These are phyloP conservation scores for Phyllosticta ampelicida DNA, from an alignment of 2,329 filamentous ascomycete genomes.

Conservation along the genomic window DNA sequence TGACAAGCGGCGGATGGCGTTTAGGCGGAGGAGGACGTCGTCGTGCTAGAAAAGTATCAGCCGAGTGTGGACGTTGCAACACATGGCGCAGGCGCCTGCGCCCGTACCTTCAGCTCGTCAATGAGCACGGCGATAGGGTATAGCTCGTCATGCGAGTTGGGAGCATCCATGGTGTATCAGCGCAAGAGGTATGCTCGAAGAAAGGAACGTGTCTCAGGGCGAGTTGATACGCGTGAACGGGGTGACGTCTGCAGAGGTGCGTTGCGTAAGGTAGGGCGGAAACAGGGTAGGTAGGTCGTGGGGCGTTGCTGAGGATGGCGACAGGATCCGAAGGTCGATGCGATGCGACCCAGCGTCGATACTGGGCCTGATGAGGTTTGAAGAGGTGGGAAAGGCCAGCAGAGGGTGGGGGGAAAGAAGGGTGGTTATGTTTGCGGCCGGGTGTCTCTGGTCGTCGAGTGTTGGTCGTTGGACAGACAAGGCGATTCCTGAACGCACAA, in stretches of 20 bases:
- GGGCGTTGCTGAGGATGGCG: slow-evolving; percentile 1
- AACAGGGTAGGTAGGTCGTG: not conserved
- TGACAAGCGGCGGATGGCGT: slow-evolving; percentile 95
- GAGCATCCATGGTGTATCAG: slow-evolving; percentile 61
- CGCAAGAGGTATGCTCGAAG: slow-evolving; percentile 22
- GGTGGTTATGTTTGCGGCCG: slow-evolving; percentile 11
- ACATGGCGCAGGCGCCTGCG: not conserved
- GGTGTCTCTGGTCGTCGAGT: slow-evolving; percentile 10
- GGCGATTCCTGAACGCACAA: slow-evolving; percentile 7
- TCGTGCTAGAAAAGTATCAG: slow-evolving; percentile 58
- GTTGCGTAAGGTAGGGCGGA: slow-evolving; percentile 9
- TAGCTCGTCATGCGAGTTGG: slow-evolving; percentile 92
- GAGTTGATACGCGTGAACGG: slow-evolving; percentile 4
- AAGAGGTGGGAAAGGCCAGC: not conserved
- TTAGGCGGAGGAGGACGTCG: slow-evolving; percentile 93
- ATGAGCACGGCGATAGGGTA: slow-evolving; percentile 99
- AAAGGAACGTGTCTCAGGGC: slow-evolving; percentile 3
- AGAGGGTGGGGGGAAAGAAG: slow-evolving; percentile 1
- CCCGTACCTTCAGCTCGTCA: slow-evolving; percentile 90
- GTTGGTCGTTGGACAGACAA: slow-evolving; percentile 11
- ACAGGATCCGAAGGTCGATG: slow-evolving; percentile 2
- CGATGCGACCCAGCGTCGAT: slow-evolving; percentile 7
- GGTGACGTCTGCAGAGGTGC: slow-evolving; percentile 10
- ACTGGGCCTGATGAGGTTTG: slow-evolving; percentile 1
- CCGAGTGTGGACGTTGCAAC: not conserved